These are phyloP conservation scores for Chrysanthemum lavandulifolium DNA, from an alignment of 129 eudicot species.

Conservation along the genomic window DNA sequence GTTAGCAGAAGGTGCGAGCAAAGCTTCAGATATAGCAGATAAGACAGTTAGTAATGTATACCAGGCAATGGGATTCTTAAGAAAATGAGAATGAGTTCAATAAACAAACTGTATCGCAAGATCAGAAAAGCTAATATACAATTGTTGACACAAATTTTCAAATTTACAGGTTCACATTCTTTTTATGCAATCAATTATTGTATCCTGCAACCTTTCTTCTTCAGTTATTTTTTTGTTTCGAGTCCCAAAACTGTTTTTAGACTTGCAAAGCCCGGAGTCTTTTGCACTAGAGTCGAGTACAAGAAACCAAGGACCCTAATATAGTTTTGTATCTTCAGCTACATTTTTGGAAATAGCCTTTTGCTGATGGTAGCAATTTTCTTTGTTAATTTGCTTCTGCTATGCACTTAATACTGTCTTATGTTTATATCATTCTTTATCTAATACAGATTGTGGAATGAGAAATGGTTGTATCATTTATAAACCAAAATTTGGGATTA, in stretches of 20 bases:
- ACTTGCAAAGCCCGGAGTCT: background rate
- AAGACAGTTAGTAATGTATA: slow-evolving; percentile 60
- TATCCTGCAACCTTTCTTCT: slow-evolving; percentile 16
- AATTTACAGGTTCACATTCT: slow-evolving; percentile 21
- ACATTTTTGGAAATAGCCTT: background rate
- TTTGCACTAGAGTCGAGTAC: background rate
- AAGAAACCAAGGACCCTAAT: background rate
- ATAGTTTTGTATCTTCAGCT: background rate
- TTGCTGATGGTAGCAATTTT: too few relatives aligned
- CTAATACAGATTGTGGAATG: too few relatives aligned
- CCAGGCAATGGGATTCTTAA: slow-evolving; percentile 91
- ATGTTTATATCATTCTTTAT: too few relatives aligned
- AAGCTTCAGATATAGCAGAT: slow-evolving; percentile 81
- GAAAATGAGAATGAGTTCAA: slow-evolving; percentile 35
- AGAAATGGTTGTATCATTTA: too few relatives aligned
- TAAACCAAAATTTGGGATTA: too few relatives aligned
- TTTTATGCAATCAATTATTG: slow-evolving; percentile 4
- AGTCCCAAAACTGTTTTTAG: background rate
- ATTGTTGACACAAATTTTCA: background rate
- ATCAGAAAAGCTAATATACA: background rate
- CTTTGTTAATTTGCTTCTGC: too few relatives aligned
- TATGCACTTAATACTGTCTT: too few relatives aligned
- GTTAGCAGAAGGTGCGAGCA: slow-evolving; percentile 86
- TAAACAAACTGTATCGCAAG: slow-evolving; percentile 3
- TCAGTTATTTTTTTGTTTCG: background rate